phyloP scores from a whole-genome alignment of 2,329 filamentous ascomycete species.

The Ophiostoma himal-ulmi region DNA sequence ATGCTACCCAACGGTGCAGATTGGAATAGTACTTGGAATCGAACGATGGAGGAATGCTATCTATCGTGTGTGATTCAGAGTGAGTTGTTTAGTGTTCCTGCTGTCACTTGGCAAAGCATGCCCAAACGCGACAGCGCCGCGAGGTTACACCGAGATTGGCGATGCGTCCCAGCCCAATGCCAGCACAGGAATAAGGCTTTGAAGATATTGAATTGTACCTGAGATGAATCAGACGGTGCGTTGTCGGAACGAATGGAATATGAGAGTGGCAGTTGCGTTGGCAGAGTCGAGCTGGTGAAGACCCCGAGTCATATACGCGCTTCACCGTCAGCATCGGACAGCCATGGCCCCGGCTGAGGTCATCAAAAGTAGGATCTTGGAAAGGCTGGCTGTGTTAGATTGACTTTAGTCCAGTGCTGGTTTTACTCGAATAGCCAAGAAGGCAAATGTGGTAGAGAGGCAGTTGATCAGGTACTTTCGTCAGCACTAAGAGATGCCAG shows the following conservation, averaged over 20 bases:
- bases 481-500: background rate
- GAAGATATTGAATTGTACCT: background rate
- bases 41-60: background rate
- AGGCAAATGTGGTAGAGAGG: background rate
- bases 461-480: too few relatives aligned
- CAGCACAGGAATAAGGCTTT: background rate
- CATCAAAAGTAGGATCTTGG: background rate
- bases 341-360: background rate
- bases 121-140: background rate
- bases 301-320: background rate
- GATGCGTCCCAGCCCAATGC: conserved; percentile 5
- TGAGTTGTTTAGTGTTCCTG: background rate
- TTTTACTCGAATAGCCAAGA: background rate
- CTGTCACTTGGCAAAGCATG: background rate
- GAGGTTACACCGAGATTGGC: background rate
- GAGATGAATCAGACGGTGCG: background rate
- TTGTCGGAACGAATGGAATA: background rate
- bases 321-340: background rate
- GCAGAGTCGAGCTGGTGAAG: background rate
- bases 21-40: background rate
- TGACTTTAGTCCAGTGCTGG: background rate
- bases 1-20: background rate
- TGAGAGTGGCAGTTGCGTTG: background rate
- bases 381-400: background rate
- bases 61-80: background rate